Evolutionary conservation across 177 flowering plant species (phyloP).

Genomic region (Vitis hybrid): DNA sequence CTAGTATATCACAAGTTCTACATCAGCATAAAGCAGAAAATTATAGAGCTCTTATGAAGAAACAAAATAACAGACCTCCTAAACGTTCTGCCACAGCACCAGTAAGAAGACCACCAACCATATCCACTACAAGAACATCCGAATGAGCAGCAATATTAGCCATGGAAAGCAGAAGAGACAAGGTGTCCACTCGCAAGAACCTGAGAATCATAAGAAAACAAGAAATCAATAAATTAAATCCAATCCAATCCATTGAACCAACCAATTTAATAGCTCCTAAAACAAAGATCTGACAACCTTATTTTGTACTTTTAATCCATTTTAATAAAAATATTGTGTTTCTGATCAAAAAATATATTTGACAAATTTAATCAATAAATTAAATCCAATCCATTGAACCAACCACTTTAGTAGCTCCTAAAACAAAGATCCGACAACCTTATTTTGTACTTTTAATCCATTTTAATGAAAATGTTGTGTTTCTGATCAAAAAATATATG

Average conservation of each 20-base stretch:
- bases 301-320: background rate
- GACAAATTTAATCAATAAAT: background rate
- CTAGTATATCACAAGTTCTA: background rate
- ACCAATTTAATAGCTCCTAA: background rate
- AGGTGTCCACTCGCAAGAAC: conserved; percentile 77
- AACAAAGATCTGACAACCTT: background rate
- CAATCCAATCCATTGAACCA: background rate
- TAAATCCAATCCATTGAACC: background rate
- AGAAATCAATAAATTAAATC: conserved; percentile 5
- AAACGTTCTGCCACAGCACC: conserved; percentile 97
- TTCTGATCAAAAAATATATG: no score
- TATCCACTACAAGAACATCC: conserved; percentile 85
- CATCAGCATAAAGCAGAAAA: background rate
- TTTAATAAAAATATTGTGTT: background rate
- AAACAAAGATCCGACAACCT: background rate
- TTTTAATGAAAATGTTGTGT: background rate
- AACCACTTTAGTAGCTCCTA: no score
- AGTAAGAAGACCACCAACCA: conserved; percentile 85
- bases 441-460: background rate
- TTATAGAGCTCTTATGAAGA: background rate
- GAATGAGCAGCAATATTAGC: conserved; percentile 78
- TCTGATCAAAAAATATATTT: no score
- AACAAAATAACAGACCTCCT: conserved; percentile 59
- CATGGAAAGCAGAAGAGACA: conserved; percentile 87
- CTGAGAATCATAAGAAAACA: conserved; percentile 36